Conservation (phyloP, 805 yeast species). For the Sugiyamaella smithiae region DNA sequence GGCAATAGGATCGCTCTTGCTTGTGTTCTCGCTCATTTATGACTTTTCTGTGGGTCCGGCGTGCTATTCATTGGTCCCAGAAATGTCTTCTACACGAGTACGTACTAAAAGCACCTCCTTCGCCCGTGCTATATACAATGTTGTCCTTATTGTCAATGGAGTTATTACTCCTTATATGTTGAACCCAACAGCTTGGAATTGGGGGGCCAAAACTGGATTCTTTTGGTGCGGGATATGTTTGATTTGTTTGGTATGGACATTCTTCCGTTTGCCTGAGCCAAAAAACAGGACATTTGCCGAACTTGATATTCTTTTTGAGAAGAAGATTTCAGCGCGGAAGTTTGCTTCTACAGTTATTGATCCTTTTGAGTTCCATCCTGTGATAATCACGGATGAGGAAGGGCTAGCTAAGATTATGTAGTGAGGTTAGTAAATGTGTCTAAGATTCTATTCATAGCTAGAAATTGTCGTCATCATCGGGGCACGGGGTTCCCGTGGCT, state of each 20-base stretch:
- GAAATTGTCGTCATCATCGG: no score
- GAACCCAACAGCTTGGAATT: conserved; percentile 44
- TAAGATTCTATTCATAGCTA: no score
- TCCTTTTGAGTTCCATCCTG: conserved; percentile 14
- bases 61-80: conserved; percentile 41
- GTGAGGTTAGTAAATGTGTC: no score
- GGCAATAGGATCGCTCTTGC: conserved; percentile 8
- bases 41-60: conserved; percentile 45
- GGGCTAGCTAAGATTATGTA: no score
- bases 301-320: conserved; percentile 50
- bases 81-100: conserved; percentile 41
- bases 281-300: conserved; percentile 56
- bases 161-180: conserved; percentile 43
- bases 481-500: no score
- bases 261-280: conserved; percentile 57
- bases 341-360: conserved; percentile 16
- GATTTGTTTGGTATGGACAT: conserved; percentile 40
- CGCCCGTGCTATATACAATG: conserved; percentile 35
- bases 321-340: conserved; percentile 30
- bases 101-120: conserved; percentile 43
- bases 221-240: conserved; percentile 41
- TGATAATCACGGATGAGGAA: no score
- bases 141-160: conserved; percentile 19
- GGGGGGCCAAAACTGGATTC: conserved; percentile 48
- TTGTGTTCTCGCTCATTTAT: conserved; percentile 38